Evolutionary conservation across 225 moss, liverwort and hornwort genomes (phyloP), one percentile per base, ranked within the genome.

Genomic region (Rhytidiadelphus loreus): DNA sequence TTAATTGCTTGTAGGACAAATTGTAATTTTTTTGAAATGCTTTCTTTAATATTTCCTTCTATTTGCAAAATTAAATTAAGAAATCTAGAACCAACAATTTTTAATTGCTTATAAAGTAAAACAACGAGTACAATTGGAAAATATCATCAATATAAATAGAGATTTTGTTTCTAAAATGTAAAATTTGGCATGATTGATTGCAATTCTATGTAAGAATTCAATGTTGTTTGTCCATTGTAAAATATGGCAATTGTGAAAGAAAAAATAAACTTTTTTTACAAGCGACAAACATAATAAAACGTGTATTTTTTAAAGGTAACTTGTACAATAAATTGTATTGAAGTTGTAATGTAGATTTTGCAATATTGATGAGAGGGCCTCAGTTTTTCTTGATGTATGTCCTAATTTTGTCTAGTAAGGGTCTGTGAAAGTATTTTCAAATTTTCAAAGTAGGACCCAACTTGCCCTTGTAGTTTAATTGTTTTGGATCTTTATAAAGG

Each of bases 361-460:
- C 0, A 0, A 4, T 14, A 41, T 15, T 41, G 8, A 70, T 25
- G 4, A 5, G 25, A 25, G 5, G 1, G 15, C 6, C 1, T 18
- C 8, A n/a, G n/a, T n/a, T n/a, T n/a, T n/a, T n/a, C n/a, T n/a
- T n/a, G n/a, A n/a, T n/a, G n/a, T n/a, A n/a, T n/a, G n/a, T n/a
- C n/a, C n/a, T n/a, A 28, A 33, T 37, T 37, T 37, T 66, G 1
- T 21, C 0, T 0, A 15, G 1, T 3, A 72, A 16, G 5, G 2
- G 0, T 16, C 1, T 16, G 10, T 29, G 1, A 72, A 44, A 71
- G 5, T 17, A 16, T 28, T 43, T 4, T n/a, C n/a, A n/a, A n/a
- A n/a, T n/a, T n/a, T n/a, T n/a, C n/a, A n/a, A n/a, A n/a, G n/a
- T n/a, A n/a, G n/a, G n/a, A n/a, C n/a, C n/a, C n/a, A n/a, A n/a